Conservation (phyloP, 352 stramenopile genomes). For the Pythium dissimile region DNA sequence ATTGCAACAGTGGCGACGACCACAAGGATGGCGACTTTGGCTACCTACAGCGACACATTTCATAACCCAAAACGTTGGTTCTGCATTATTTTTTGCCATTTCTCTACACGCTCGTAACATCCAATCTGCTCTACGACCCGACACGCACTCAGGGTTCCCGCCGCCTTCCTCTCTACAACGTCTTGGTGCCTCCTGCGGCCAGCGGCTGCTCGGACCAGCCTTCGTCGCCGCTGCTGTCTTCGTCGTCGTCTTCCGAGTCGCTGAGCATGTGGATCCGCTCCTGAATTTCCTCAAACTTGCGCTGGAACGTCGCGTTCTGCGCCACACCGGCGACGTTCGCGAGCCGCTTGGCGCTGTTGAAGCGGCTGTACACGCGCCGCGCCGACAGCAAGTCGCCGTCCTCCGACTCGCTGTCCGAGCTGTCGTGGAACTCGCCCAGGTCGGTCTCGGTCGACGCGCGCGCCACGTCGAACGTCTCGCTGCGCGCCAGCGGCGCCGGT, state of each 20-base stretch:
- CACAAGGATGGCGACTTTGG: background rate
- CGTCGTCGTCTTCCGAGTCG: constrained; percentile 35
- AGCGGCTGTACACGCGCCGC: constrained; percentile 19
- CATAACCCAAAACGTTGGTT: no score
- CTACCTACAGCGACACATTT: no score
- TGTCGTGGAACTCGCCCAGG: constrained; percentile 16
- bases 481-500: constrained; percentile 5
- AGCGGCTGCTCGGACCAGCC: background rate
- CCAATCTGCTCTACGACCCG: background rate
- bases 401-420: constrained; percentile 21
- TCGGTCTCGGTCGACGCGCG: constrained; percentile 4
- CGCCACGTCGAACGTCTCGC: constrained; percentile 9
- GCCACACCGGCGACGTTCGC: constrained; percentile 31
- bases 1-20: background rate
- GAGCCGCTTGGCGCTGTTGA: constrained; percentile 46
- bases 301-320: constrained; percentile 43
- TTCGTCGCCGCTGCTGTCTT: constrained; percentile 31
- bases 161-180: background rate
- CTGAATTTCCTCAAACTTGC: constrained; percentile 58
- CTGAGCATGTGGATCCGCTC: constrained; percentile 57
- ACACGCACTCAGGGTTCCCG: background rate
- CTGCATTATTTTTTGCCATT: no score
- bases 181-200: background rate
- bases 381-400: constrained; percentile 23
- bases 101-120: background rate